phyloP scores from a whole-genome alignment of 169 alveolate species.

The Amoebophrya sp. region DNA sequence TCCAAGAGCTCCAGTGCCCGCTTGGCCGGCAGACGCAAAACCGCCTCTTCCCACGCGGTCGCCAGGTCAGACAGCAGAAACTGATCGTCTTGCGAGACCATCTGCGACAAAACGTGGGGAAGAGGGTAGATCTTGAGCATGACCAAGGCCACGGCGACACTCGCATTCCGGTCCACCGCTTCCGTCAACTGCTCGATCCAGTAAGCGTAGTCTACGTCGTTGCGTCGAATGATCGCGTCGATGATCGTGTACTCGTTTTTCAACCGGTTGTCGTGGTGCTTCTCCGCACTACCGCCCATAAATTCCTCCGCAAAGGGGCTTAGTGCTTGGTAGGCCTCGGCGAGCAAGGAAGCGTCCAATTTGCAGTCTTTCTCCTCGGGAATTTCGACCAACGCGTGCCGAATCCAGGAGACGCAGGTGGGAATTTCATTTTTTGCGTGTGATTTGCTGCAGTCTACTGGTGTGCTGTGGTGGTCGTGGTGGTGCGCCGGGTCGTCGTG shows the following conservation, averaged over 20 bases:
- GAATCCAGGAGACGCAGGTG: neutral
- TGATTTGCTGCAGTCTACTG: neutral
- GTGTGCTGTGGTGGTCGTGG: neutral
- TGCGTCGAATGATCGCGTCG: no score
- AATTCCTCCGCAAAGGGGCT: neutral
- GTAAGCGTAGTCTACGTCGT: neutral
- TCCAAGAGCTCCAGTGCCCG: neutral
- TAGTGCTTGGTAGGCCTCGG: neutral
- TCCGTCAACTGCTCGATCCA: neutral
- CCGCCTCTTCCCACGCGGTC: neutral
- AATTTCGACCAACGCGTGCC: neutral
- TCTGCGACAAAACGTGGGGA: neutral
- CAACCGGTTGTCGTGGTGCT: no score
- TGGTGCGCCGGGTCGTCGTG: no score
- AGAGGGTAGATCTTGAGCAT: neutral
- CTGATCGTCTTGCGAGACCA: no score
- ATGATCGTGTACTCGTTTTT: no score
- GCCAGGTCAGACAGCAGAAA: neutral
- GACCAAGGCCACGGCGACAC: neutral
- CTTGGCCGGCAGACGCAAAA: neutral
- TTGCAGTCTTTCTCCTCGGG: neutral
- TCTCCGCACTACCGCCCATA: no score
- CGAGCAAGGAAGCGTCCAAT: neutral
- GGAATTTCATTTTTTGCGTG: neutral
- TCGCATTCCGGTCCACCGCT: neutral